phyloP scores from a whole-genome alignment of 2,329 filamentous ascomycete genomes.

The Ascomycota sp. region DNA sequence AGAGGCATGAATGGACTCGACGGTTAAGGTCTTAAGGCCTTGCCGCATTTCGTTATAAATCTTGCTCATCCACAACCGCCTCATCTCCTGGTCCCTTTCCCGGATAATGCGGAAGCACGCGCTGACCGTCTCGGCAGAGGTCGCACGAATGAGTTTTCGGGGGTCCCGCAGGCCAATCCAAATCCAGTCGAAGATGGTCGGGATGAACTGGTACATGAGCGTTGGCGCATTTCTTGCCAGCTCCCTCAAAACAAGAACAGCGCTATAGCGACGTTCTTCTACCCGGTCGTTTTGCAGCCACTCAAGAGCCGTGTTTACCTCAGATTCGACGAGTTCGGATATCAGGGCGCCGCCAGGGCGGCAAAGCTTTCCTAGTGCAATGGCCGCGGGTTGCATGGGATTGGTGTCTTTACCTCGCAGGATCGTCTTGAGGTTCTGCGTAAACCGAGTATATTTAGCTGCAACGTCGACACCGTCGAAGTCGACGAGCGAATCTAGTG shows the following conservation, averaged over 20 bases:
- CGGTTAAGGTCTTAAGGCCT: conserved; percentile 59
- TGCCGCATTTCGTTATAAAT: conserved; percentile 73
- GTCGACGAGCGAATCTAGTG: conserved; percentile 81
- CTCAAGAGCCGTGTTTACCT: conserved; percentile 89
- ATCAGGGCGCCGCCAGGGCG: conserved; percentile 84
- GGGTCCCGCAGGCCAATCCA: conserved; percentile 86
- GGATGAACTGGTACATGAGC: conserved; percentile 84
- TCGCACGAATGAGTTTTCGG: conserved; percentile 78
- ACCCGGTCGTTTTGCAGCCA: conserved; percentile 91
- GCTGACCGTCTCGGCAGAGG: conserved; percentile 79
- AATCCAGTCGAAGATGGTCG: conserved; percentile 87
- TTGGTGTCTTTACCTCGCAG: conserved; percentile 78
- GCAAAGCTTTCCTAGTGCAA: conserved; percentile 75
- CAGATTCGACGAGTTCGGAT: conserved; percentile 86
- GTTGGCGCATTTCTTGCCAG: conserved; percentile 85
- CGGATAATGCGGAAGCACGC: conserved; percentile 93
- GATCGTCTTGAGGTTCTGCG: conserved; percentile 71
- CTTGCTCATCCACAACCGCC: conserved; percentile 71
- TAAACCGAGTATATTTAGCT: conserved; percentile 85
- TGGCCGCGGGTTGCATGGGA: conserved; percentile 77
- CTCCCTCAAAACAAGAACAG: conserved; percentile 77
- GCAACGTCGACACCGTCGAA: conserved; percentile 90
- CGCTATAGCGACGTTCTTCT: conserved; percentile 82
- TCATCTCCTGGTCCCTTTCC: conserved; percentile 74
- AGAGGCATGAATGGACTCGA: conserved; percentile 87